These are phyloP conservation scores for Boechera stricta DNA, from an alignment of 345 rosid genomes.

Conservation along the genomic window DNA sequence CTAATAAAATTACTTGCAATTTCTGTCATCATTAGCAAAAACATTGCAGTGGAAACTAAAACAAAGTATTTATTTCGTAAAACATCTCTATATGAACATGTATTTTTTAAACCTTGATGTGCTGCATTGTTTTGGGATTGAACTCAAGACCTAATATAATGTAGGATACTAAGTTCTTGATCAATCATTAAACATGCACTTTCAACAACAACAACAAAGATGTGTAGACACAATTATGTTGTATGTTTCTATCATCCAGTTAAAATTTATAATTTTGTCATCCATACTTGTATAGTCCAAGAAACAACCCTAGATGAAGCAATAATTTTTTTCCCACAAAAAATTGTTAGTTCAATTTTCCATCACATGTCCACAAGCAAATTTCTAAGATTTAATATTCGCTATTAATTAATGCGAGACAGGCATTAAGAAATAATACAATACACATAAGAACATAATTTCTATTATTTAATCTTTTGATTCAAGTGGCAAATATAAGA, in stretches of 20 bases:
- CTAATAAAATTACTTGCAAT: not conserved
- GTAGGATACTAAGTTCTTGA: slow-evolving; percentile 12
- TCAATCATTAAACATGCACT: slow-evolving; percentile 18
- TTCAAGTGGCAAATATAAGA: slow-evolving; percentile 26
- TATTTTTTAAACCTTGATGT: not conserved
- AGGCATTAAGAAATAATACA: slow-evolving; percentile 17
- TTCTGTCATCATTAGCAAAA: not conserved
- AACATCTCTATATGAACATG: not conserved
- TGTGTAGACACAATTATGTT: slow-evolving; percentile 24
- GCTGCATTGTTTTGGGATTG: slow-evolving; percentile 4
- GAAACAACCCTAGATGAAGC: slow-evolving; percentile 2
- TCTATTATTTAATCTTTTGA: slow-evolving; percentile 15
- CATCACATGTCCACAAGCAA: slow-evolving; percentile 38
- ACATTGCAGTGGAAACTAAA: not conserved
- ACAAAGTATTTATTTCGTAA: not conserved
- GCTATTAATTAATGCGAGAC: slow-evolving; percentile 29
- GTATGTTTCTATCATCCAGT: slow-evolving; percentile 11
- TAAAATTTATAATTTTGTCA: slow-evolving; percentile 10
- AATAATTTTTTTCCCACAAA: not conserved
- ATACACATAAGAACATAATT: slow-evolving; percentile 9
- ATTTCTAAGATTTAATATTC: slow-evolving; percentile 7
- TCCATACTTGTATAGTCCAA: slow-evolving; percentile 15
- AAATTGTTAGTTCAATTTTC: not conserved
- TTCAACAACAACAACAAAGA: slow-evolving; percentile 29
- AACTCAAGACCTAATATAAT: not conserved